Percentiles rank a stretch among this genome's conserved stretches.
Conservation (phyloP, 305 asterid genomes). For the Fraxinus ornus region DNA sequence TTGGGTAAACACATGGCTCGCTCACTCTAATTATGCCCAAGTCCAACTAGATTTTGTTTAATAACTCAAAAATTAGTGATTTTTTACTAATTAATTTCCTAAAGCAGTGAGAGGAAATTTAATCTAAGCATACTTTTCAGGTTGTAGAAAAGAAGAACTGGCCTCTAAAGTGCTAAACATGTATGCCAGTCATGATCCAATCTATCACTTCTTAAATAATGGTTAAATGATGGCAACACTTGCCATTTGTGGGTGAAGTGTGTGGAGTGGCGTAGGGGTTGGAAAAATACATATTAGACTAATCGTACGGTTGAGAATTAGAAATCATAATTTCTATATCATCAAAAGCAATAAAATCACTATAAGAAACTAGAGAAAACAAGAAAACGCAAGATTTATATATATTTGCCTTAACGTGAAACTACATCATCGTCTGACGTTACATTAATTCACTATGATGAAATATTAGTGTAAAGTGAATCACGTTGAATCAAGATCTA, state of each 20-base stretch:
- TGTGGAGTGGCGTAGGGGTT: not conserved
- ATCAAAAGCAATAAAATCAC: no score
- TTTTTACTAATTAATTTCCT: not conserved
- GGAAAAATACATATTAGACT: not conserved
- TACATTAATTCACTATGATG: no score
- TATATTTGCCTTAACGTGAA: no score
- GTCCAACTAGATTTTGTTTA: not conserved
- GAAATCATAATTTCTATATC: no score
- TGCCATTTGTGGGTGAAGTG: not conserved
- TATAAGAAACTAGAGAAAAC: no score
- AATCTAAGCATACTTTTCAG: not conserved
- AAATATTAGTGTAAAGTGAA: not conserved
- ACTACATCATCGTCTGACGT: no score
- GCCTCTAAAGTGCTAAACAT: not conserved
- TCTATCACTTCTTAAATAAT: not conserved
- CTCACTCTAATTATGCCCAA: not conserved
- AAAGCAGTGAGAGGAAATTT: not conserved
- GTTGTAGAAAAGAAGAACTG: not conserved
- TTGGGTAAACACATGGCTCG: slow-evolving; percentile 7
- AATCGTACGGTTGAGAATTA: no score
- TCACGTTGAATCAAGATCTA: no score
- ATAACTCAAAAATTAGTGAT: not conserved
- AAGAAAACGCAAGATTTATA: no score
- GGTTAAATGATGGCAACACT: not conserved
- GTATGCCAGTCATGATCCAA: not conserved